Base-by-base conservation (phyloP, 495 filamentous ascomycete species). In the Neurospora discreta region DNA sequence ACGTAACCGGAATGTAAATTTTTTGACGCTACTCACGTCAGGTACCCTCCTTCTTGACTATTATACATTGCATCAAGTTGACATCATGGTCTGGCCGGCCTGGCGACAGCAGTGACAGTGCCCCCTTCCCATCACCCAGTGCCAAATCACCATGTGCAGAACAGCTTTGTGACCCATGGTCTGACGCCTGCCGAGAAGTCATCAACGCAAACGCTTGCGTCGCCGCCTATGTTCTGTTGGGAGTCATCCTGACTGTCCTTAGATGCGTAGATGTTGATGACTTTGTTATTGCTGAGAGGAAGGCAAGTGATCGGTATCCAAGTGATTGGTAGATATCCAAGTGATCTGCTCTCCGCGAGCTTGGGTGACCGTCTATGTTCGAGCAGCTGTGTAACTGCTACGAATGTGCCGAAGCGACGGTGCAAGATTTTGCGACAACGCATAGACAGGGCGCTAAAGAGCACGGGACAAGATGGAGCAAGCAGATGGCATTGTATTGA, bases 41-140 rank as follows among this genome's bases (percentile, higher is more conserved):
- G 1, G 1, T 36, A 36, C 33, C 3, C 73, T 81, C 89, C 71
- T 86, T 80, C 73, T 90, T 91, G 11, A 42, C n/a, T 43, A 16
- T 15, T 5, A 2, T n/a, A n/a, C 0, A 43, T 40, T 40, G 11
- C 39, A 13, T 4, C 39, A 40, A 40, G 0, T 43, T 43, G 16
- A 43, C 41, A 40, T n/a, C 41, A 5, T 16, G 7, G 15, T 40
- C 42, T 43, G 16, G 42, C 18, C 16, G 16, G 42, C 7, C 5
- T 43, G 15, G 42, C 13, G 18, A 18, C 16, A 46, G 46, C 43
- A 10, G 46, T 46, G 13, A 38, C 44, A n/a, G n/a, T n/a, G n/a
- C n/a, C 38, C 15, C 39, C 39, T 40, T 11, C 39, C 20, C 30
- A 40, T 33, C 70, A 8, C 39, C 39, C 11, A 13, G 13, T 13